These are phyloP conservation scores for Physaria fendleri DNA, from an alignment of 345 rosid species.

Conservation along the genomic window DNA sequence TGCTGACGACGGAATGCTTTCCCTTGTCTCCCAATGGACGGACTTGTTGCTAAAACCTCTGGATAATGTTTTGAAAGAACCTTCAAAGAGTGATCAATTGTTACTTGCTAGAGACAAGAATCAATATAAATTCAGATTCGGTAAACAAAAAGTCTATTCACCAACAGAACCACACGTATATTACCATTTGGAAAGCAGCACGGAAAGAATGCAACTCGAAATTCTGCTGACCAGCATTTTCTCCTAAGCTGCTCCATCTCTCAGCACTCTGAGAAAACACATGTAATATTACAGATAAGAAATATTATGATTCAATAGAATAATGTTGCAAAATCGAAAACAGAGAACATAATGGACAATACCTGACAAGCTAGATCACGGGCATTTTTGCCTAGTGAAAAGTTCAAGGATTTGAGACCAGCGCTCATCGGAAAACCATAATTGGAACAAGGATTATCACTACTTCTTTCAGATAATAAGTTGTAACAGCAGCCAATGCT, in stretches of 20 bases:
- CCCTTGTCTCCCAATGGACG: constrained; percentile 93
- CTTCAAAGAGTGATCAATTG: constrained; percentile 33
- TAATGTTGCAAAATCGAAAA: neutral
- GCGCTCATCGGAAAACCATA: constrained; percentile 74
- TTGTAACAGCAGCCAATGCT: constrained; percentile 98
- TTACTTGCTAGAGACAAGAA: constrained; percentile 5
- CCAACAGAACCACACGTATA: constrained; percentile 3
- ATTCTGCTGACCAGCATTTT: constrained; percentile 72
- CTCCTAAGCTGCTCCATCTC: constrained; percentile 70
- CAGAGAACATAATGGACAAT: constrained; percentile 2
- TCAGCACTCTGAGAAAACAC: constrained; percentile 68
- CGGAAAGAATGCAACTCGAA: constrained; percentile 89
- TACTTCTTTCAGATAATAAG: constrained; percentile 61
- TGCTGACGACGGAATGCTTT: constrained; percentile 77
- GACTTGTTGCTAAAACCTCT: constrained; percentile 49
- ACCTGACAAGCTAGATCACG: constrained; percentile 99
- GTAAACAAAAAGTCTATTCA: neutral
- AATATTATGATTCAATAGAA: neutral
- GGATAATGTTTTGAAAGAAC: constrained; percentile 73
- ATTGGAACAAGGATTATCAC: constrained; percentile 30
- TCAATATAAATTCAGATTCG: neutral
- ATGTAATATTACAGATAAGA: neutral
- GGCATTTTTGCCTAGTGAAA: constrained; percentile 56
- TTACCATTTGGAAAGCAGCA: constrained; percentile 90
- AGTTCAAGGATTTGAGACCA: constrained; percentile 50